phyloP scores from a whole-genome alignment of 2,329 filamentous ascomycete genomes.

The Cladosporium sp. region DNA sequence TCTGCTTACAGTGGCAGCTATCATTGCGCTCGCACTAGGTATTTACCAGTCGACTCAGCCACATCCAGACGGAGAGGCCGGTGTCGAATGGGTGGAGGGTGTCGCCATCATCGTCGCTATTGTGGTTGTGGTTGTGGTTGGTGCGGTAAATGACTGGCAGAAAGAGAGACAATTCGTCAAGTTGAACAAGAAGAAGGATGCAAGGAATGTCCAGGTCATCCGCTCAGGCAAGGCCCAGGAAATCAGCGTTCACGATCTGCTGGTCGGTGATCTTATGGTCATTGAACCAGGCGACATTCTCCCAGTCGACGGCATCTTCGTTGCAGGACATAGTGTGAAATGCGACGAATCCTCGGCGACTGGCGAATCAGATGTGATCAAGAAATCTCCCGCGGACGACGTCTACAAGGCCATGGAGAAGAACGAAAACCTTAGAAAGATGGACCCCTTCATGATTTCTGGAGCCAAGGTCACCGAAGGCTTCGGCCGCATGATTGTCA shows the following conservation, averaged over 20 bases:
- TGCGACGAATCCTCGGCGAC: conserved; percentile 74
- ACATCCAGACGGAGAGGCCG: conserved; percentile 51
- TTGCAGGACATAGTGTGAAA: conserved; percentile 63
- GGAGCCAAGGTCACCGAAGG: conserved; percentile 75
- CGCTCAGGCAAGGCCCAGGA: conserved; percentile 69
- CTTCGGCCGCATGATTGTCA: conserved; percentile 71
- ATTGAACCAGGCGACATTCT: conserved; percentile 71
- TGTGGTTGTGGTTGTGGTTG: conserved; percentile 69
- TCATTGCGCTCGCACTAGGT: conserved; percentile 70
- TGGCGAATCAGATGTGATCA: conserved; percentile 69
- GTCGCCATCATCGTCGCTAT: conserved; percentile 76
- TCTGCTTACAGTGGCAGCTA: conserved; percentile 64
- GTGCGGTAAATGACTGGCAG: conserved; percentile 77
- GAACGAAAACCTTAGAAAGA: conserved; percentile 58
- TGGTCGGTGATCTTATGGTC: conserved; percentile 70
- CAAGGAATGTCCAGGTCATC: conserved; percentile 68
- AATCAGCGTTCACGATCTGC: conserved; percentile 65
- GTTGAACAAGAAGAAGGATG: conserved; percentile 74
- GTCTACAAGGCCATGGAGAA: conserved; percentile 63
- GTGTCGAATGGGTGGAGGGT: conserved; percentile 77
- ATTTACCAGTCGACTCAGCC: conserved; percentile 59
- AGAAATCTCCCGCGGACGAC: conserved; percentile 62
- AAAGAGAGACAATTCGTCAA: conserved; percentile 79
- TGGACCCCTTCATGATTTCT: conserved; percentile 83
- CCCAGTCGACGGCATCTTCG: conserved; percentile 67